Conservation (phyloP, 1,284 basidiomycete genomes). For the Marasmius tenuissimus region DNA sequence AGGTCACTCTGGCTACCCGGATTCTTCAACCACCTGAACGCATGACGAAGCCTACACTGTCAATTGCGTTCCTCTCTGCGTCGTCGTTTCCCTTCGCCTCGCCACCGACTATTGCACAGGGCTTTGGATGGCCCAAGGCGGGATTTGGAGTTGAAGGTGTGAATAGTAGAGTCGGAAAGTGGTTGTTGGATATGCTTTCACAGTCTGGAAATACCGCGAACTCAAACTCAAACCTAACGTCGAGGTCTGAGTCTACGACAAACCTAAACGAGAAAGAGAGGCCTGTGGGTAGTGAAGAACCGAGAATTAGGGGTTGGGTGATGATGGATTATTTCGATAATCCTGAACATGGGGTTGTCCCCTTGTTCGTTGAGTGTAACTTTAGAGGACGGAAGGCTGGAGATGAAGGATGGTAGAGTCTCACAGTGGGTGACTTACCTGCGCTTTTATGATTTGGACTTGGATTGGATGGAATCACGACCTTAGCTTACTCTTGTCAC, state of each 20-base stretch:
- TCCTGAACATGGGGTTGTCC: slow-evolving; percentile 54
- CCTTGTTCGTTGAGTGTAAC: slow-evolving; percentile 76
- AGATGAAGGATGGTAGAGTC: slow-evolving; percentile 44
- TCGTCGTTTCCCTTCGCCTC: slow-evolving; percentile 77
- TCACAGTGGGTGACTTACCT: too few species aligned
- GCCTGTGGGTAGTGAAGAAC: slow-evolving; percentile 21
- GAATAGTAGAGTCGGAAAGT: slow-evolving; percentile 69
- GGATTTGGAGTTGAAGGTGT: slow-evolving; percentile 81
- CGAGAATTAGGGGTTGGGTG: slow-evolving; percentile 65
- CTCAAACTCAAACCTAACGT: slow-evolving; percentile 18
- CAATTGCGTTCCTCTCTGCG: slow-evolving; percentile 80
- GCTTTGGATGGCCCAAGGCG: slow-evolving; percentile 75
- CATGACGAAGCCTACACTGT: slow-evolving; percentile 46
- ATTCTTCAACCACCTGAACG: slow-evolving; percentile 47
- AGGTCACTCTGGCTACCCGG: slow-evolving; percentile 55
- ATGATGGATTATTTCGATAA: slow-evolving; percentile 70
- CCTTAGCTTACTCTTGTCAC: too few species aligned
- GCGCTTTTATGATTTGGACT: too few species aligned
- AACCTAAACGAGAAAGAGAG: slow-evolving; percentile 20
- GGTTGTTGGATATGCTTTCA: slow-evolving; percentile 58
- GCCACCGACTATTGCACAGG: slow-evolving; percentile 73
- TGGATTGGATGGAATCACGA: too few species aligned
- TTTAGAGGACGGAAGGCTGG: slow-evolving; percentile 51
- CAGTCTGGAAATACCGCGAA: not conserved
- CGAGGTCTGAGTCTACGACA: slow-evolving; percentile 4